A percentile compares a stretch with the other conserved stretches of the same genome.
phyloP scores from a whole-genome alignment of 208 protist species.

The Vickermania ingenoplastis region DNA sequence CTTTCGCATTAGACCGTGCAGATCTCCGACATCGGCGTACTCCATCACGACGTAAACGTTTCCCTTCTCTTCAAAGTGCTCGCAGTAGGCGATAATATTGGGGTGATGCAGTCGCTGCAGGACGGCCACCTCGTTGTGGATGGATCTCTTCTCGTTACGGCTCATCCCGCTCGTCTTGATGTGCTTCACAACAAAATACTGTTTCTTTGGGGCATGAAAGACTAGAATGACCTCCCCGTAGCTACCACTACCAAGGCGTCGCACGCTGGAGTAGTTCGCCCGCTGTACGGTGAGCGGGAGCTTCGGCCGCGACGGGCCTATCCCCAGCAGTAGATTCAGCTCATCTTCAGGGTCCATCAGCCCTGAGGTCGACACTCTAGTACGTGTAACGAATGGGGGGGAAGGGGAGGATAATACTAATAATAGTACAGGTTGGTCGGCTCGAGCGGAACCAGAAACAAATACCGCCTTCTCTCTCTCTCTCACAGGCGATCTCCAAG shows the following conservation, averaged over 20 bases:
- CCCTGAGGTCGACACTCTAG: too few species aligned
- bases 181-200: slow-evolving; percentile 81
- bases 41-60: slow-evolving; percentile 90
- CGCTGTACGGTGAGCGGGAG: slow-evolving; percentile 64
- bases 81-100: slow-evolving; percentile 81
- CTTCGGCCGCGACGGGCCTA: slow-evolving; percentile 54
- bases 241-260: slow-evolving; percentile 75
- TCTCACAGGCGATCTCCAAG: too few species aligned
- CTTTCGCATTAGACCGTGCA: slow-evolving; percentile 49
- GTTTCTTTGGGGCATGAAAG: slow-evolving; percentile 32
- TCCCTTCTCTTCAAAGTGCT: slow-evolving; percentile 69
- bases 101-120: slow-evolving; percentile 80
- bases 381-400: too few species aligned
- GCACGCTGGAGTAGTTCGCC: slow-evolving; percentile 54
- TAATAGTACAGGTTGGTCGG: neutral
- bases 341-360: slow-evolving; percentile 79
- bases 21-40: slow-evolving; percentile 82
- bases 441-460: too few species aligned
- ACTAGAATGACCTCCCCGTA: slow-evolving; percentile 79
- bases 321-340: slow-evolving; percentile 77
- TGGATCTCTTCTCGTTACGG: slow-evolving; percentile 53
- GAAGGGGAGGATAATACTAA: too few species aligned
- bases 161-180: slow-evolving; percentile 74
- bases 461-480: too few species aligned
- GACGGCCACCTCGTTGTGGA: slow-evolving; percentile 75